phyloP scores from a whole-genome alignment of 2,329 filamentous ascomycete genomes.

The Cladophialophora yegresii region DNA sequence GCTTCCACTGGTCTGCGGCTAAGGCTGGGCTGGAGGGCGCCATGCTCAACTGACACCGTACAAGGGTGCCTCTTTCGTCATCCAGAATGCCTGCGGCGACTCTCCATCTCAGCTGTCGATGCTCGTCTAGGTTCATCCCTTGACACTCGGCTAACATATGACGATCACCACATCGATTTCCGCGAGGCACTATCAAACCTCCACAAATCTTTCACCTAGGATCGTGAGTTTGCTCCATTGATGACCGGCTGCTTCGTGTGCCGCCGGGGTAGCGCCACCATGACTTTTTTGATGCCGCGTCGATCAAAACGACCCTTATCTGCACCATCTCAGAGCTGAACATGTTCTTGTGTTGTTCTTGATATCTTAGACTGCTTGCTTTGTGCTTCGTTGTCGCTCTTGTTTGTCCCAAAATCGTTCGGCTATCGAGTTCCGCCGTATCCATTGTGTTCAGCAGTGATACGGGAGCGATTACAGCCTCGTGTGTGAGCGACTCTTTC shows the following conservation, averaged over 20 bases:
- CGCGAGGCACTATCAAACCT: conserved; percentile 5
- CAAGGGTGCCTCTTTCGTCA: conserved; percentile 26
- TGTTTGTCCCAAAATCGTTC: not conserved
- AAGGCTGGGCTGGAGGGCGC: conserved; percentile 11
- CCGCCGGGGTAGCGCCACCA: conserved; percentile 4
- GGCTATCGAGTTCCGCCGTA: not conserved
- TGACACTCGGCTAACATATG: conserved; percentile 15
- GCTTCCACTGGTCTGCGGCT: not conserved
- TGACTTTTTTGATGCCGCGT: conserved; percentile 7
- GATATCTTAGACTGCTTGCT: not conserved
- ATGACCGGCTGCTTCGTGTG: not conserved
- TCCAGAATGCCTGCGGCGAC: conserved; percentile 10
- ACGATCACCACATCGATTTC: conserved; percentile 22
- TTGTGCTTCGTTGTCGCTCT: not conserved
- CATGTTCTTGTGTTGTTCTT: not conserved
- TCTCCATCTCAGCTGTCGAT: conserved; percentile 7
- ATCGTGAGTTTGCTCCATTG: conserved; percentile 6
- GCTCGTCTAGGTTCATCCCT: conserved; percentile 13
- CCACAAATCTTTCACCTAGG: not conserved
- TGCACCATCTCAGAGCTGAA: conserved; percentile 5
- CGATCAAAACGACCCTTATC: conserved; percentile 18
- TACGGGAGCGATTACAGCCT: conserved; percentile 7
- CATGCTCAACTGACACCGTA: conserved; percentile 16
- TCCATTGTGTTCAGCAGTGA: not conserved
- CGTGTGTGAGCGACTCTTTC: conserved; percentile 19